Base-by-base conservation (phyloP, 768 basidiomycete species). In the Tricholoma sp. region DNA sequence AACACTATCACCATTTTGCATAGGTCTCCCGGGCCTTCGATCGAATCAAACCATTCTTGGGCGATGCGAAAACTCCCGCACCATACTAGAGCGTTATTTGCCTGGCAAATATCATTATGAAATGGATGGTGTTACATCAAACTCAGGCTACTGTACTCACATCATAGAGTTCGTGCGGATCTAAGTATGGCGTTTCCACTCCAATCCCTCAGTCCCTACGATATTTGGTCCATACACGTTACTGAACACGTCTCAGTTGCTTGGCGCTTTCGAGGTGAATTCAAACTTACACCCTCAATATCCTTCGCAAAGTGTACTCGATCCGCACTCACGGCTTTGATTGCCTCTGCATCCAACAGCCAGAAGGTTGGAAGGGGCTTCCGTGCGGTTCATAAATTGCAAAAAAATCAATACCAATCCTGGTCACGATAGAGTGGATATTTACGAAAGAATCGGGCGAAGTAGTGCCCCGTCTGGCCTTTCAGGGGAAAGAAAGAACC, bases 181-280 rank as follows among this genome's bases (percentile, higher is more conserved):
- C 78, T n/a, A n/a, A n/a, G n/a, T 71, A 59, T 81, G 79, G 1
- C 77, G 69, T 51, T 76, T 76, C 80, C 80, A 82, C n/a, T 76
- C 72, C 0, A 71, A 53, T 5, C 73, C 77, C 51, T 79, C 79
- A 0, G 65, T 62, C 4, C 74, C 72, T 22, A 82, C 61, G 3
- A 83, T 55, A 61, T 78, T 82, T 19, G 56, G 57, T 1, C 81
- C 81, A n/a, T 77, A 80, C 37, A 81, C 71, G 50, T 77, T 76
- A 79, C 67, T 71, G 39, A 16, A 27, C 24, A 29, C 14, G 22
- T 35, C 31, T 22, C 35, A 32, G 24, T 46, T 7, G 11, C 11
- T 14, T 10, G n/a, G n/a, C 37, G 29, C n/a, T n/a, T n/a, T n/a
- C n/a, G 8, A 32, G 8, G 10, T n/a, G n/a, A n/a, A 27, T 12